phyloP scores from a whole-genome alignment of 2,329 filamentous ascomycete species.

The Cryphonectria carpinicola region DNA sequence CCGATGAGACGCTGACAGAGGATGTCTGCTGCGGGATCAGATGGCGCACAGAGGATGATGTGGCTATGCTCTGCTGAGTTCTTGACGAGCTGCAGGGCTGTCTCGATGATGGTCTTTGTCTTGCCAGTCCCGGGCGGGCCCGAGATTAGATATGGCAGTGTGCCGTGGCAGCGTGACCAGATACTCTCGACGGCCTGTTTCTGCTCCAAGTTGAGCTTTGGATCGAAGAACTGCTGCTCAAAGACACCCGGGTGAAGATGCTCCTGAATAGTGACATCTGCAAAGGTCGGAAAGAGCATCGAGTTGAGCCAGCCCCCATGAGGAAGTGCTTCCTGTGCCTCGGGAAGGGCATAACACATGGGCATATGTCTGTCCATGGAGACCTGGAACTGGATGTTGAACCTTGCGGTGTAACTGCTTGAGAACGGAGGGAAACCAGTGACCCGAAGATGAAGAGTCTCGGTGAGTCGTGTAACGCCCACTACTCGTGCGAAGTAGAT shows the following conservation, averaged over 20 bases:
- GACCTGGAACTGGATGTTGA: constrained; percentile 32
- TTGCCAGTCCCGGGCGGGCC: constrained; percentile 35
- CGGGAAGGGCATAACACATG: constrained; percentile 28
- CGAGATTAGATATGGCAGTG: constrained; percentile 35
- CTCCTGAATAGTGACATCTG: constrained; percentile 31
- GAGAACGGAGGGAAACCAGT: constrained; percentile 22
- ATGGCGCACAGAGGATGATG: constrained; percentile 35
- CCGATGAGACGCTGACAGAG: constrained; percentile 30
- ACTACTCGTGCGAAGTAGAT: constrained; percentile 31
- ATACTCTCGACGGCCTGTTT: constrained; percentile 32
- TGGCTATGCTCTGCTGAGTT: constrained; percentile 28
- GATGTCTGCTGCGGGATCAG: constrained; percentile 34
- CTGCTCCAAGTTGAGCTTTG: constrained; percentile 32
- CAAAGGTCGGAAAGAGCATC: constrained; percentile 33
- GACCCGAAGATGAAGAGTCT: constrained; percentile 30
- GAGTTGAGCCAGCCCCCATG: constrained; percentile 31
- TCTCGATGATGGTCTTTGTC: constrained; percentile 35
- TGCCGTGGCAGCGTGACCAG: constrained; percentile 32
- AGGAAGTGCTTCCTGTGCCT: constrained; percentile 26
- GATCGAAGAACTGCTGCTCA: constrained; percentile 27
- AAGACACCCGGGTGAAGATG: constrained; percentile 28
- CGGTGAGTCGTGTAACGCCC: constrained; percentile 30
- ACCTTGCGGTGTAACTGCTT: constrained; percentile 21
- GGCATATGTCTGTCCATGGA: constrained; percentile 24
- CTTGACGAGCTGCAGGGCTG: constrained; percentile 31